Evolutionary conservation across 305 asterid species (phyloP), one percentile per base, ranked within the genome.

Genomic region (Fraxinus baroniana): DNA sequence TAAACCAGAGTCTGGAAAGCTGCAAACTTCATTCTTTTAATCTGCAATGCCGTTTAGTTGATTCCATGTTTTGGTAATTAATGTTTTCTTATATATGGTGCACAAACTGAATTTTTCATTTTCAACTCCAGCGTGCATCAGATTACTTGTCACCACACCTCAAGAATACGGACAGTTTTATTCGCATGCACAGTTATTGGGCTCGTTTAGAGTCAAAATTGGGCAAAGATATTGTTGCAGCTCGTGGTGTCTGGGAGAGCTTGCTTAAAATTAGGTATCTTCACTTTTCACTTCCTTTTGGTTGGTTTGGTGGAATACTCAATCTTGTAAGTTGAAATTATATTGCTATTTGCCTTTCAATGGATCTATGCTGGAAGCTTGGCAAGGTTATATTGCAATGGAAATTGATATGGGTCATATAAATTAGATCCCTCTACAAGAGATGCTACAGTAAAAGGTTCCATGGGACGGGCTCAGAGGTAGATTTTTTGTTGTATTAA

Each of bases 191-290:
- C 80, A 86, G 88, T 86, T 94, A 95, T 81, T 95, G 98, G 99
- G 93, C 98, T 78, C 92, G 84, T 78, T 88, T 95, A 80, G 98
- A 94, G 92, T 86, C 82, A 13, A 87, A 85, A 74, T 83, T 91
- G 86, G 98, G 97, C 77, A 93, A 92, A 80, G 93, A 92, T 90
- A 72, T 87, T 85, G 86, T 72, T 87, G 97, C 97, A 80, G 98
- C 98, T 77, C 97, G 94, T 89, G 91, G 94, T 86, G 98, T 94
- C 80, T 95, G 98, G 98, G 98, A 95, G 87, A 90, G 91, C 92
- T 88, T 95, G 85, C 93, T 95, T 78, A 93, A 95, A 80, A 85
- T 83, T 76, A 87, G 98, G 98, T 95, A 12, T 68, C 1, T 28
- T 46, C 24, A n/a, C 74, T 70, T 72, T 36, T 70, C 71, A 10